phyloP scores from a whole-genome alignment of 129 eudicot species.

The Gnaphalium uliginosum region DNA sequence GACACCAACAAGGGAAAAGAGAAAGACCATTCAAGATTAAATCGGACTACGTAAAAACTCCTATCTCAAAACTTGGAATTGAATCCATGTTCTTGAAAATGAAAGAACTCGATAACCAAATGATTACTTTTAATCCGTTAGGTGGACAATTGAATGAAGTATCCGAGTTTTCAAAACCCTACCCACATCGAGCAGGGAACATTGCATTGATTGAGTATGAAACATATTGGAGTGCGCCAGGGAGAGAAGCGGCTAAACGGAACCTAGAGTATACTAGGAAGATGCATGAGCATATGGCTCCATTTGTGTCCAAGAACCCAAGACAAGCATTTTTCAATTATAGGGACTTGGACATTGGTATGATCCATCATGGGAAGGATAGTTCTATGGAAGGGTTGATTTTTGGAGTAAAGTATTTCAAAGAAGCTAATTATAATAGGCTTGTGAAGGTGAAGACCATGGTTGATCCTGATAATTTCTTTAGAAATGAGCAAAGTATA shows the following conservation, averaged over 20 bases:
- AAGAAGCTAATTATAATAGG: background rate
- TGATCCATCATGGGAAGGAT: background rate
- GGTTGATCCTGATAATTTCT: background rate
- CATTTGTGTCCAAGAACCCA: background rate
- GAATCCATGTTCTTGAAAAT: conserved; percentile 41
- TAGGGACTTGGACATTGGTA: conserved; percentile 5
- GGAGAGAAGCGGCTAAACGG: conserved; percentile 11
- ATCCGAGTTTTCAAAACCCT: conserved; percentile 36
- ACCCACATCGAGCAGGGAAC: conserved; percentile 43
- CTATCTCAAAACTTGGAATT: conserved; percentile 37
- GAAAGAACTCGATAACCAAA: conserved; percentile 39
- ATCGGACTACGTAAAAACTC: conserved; percentile 43
- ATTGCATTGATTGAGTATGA: conserved; percentile 41
- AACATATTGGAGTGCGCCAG: conserved; percentile 33
- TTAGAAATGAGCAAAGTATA: background rate
- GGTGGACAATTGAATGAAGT: conserved; percentile 50
- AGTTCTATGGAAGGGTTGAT: background rate
- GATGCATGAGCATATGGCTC: conserved; percentile 34
- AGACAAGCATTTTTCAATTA: conserved; percentile 5
- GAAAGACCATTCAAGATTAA: conserved; percentile 40
- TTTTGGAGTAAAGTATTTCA: background rate
- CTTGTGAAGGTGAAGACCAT: background rate
- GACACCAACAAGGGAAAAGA: conserved; percentile 24
- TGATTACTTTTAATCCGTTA: conserved; percentile 35
- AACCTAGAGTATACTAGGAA: conserved; percentile 16